Evolutionary conservation across 108 stramenopile genomes (phyloP).

Genomic region (Pelagomonas calceolata): DNA sequence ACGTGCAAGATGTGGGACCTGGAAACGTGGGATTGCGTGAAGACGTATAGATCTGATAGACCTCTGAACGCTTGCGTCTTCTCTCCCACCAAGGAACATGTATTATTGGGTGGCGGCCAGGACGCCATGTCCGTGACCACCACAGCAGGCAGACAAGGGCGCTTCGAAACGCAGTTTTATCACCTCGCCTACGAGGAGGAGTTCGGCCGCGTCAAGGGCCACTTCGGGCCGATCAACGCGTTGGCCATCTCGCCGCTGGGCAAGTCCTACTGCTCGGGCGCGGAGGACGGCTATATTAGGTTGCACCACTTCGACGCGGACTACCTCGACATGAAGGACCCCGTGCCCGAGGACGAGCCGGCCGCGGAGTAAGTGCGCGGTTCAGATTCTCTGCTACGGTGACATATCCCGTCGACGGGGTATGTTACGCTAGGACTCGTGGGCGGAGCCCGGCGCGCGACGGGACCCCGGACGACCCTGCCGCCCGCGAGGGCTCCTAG

Average conservation of each 20-base stretch:
- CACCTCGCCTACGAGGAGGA: conserved; percentile 91
- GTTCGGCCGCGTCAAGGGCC: conserved; percentile 93
- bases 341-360: conserved; percentile 67
- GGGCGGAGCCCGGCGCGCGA: no score
- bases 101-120: conserved; percentile 94
- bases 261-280: conserved; percentile 73
- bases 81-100: conserved; percentile 83
- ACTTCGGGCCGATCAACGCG: conserved; percentile 98
- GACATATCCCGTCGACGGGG: no score
- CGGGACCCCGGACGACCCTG: no score
- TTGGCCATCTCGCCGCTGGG: conserved; percentile 94
- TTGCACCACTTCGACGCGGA: conserved; percentile 89
- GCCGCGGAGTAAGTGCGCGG: no score
- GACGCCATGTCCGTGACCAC: conserved; percentile 98
- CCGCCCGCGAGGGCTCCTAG: no score
- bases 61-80: conserved; percentile 98
- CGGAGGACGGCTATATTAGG: conserved; percentile 92
- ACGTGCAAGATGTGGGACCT: conserved; percentile 86
- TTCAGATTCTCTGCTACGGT: no score
- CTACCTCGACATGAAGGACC: conserved; percentile 90
- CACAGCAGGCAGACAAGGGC: conserved; percentile 90
- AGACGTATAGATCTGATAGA: conserved; percentile 90
- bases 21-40: conserved; percentile 67
- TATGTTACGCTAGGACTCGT: no score
- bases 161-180: conserved; percentile 95